Conservation (phyloP, 2,329 filamentous ascomycete genomes). For the Neopestalotiopsis sp. region DNA sequence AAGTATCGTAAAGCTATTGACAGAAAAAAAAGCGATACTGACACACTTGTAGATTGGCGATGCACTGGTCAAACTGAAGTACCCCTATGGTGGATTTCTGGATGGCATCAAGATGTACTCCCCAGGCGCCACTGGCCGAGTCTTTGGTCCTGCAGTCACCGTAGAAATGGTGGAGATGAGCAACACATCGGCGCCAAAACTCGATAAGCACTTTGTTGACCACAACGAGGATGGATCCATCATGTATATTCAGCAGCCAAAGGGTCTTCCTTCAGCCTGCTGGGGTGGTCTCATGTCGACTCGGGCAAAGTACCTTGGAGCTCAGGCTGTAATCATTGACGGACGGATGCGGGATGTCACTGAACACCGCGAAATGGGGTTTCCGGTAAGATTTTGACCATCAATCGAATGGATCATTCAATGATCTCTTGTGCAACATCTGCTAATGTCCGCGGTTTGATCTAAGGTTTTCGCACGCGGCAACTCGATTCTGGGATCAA, state of each 20-base stretch:
- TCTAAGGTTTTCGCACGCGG: conserved; percentile 35
- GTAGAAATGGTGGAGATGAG: conserved; percentile 35
- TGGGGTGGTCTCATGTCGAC: conserved; percentile 38
- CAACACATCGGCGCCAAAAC: conserved; percentile 29
- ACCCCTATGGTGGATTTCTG: conserved; percentile 32
- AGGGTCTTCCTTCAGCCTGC: conserved; percentile 30
- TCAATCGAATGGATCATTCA: too few species aligned
- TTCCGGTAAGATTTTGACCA: too few species aligned
- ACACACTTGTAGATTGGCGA: conserved; percentile 25
- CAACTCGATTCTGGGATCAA: conserved; percentile 35
- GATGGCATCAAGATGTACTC: conserved; percentile 31
- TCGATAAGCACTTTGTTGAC: conserved; percentile 35
- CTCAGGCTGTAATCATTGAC: conserved; percentile 32
- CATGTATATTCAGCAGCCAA: conserved; percentile 37
- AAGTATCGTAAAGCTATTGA: not conserved
- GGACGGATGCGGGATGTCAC: conserved; percentile 34
- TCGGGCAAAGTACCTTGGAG: conserved; percentile 31
- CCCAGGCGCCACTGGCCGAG: conserved; percentile 19
- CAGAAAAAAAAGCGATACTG: not conserved
- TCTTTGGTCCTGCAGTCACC: conserved; percentile 32
- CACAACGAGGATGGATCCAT: conserved; percentile 28
- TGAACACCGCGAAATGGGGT: conserved; percentile 32
- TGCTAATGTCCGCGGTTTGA: too few species aligned
- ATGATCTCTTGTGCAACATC: too few species aligned
- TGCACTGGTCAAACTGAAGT: conserved; percentile 35